These are phyloP conservation scores for Conticribra weissflogii DNA, from an alignment of 108 stramenopile genomes.

Conservation along the genomic window DNA sequence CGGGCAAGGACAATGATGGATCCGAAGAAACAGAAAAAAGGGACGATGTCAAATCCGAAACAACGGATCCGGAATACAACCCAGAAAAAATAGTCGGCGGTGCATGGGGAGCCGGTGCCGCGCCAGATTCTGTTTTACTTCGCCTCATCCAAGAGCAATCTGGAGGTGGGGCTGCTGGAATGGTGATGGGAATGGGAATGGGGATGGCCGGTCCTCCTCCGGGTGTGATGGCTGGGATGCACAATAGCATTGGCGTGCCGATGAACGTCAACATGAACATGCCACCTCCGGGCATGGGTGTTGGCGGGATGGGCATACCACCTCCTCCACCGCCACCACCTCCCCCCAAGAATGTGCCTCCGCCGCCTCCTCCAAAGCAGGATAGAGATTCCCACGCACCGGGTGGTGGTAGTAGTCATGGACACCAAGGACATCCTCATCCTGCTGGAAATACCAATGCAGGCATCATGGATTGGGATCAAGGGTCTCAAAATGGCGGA, in stretches of 20 bases:
- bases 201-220: slow-evolving; percentile 1
- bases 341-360: slow-evolving; percentile 1
- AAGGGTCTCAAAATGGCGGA: neutral
- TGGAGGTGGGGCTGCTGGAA: slow-evolving; percentile 23
- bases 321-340: slow-evolving; percentile 21
- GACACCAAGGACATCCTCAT: neutral
- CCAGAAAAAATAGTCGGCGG: slow-evolving; percentile 60
- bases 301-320: no score
- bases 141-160: slow-evolving; percentile 79
- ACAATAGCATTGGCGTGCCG: slow-evolving; percentile 8
- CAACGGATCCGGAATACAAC: slow-evolving; percentile 7
- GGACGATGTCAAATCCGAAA: slow-evolving; percentile 1
- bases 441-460: neutral
- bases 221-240: no score
- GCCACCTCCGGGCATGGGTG: slow-evolving; percentile 8
- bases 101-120: slow-evolving; percentile 88
- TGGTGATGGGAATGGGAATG: slow-evolving; percentile 8
- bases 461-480: neutral
- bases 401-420: neutral
- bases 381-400: neutral
- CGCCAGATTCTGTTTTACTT: slow-evolving; percentile 69
- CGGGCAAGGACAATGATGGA: no score
- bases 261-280: slow-evolving; percentile 15
- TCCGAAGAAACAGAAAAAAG: neutral
- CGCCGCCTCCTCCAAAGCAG: slow-evolving; percentile 17